These are phyloP conservation scores for Triticum dicoccoides DNA, from an alignment of 176 grass and related monocot species.

Conservation along the genomic window DNA sequence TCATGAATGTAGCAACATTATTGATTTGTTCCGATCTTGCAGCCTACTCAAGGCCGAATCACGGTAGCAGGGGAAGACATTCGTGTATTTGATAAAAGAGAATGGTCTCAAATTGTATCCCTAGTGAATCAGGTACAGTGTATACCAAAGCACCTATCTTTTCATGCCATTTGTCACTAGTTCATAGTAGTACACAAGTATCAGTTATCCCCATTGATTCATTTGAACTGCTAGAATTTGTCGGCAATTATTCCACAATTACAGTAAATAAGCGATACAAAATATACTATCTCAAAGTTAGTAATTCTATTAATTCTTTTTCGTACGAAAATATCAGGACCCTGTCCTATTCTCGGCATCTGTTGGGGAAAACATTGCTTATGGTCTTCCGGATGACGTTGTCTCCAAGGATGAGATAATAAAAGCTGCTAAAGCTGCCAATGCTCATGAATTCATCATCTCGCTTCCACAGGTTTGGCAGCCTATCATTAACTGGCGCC, in stretches of 20 bases:
- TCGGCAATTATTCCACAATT: not conserved
- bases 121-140: conserved; percentile 82
- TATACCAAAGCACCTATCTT: conserved; percentile 7
- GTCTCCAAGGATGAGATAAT: conserved; percentile 96
- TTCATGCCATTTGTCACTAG: not conserved
- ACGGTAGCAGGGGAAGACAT: conserved; percentile 94
- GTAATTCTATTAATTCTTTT: not conserved
- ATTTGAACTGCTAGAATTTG: not conserved
- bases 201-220: conserved; percentile 21
- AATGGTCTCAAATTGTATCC: conserved; percentile 89
- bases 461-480: conserved; percentile 80
- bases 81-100: conserved; percentile 91
- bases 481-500: not conserved
- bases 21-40: conserved; percentile 24
- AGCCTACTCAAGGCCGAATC: conserved; percentile 87
- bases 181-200: not conserved
- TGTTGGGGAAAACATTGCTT: conserved; percentile 94
- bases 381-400: conserved; percentile 86
- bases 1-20: conserved; percentile 29
- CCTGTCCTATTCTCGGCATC: conserved; percentile 89
- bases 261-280: not conserved
- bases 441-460: conserved; percentile 98
- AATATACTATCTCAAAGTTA: not conserved
- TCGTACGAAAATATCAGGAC: conserved; percentile 49
- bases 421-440: conserved; percentile 95